Conservation (phyloP, 176 grass and related monocot species). For the Oryza punctata region DNA sequence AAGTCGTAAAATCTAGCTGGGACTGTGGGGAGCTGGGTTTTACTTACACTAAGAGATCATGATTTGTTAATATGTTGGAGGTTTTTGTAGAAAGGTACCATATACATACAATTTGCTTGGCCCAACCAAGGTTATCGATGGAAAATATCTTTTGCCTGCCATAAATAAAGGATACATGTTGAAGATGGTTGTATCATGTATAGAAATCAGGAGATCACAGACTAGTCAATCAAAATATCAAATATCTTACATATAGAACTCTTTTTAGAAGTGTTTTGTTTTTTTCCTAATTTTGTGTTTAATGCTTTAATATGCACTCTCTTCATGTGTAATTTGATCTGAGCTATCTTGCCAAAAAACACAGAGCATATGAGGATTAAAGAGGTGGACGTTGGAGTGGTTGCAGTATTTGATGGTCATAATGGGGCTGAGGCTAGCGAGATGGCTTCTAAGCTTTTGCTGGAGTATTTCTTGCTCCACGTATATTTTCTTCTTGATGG, state of each 20-base stretch:
- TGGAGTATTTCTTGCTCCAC: slow-evolving; percentile 94
- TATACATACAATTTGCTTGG: neutral
- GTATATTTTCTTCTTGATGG: slow-evolving; percentile 94
- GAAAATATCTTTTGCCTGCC: neutral
- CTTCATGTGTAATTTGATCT: slow-evolving; percentile 17
- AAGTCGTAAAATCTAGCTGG: neutral
- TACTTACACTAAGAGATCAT: neutral
- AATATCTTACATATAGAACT: neutral
- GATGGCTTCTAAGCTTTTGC: slow-evolving; percentile 83
- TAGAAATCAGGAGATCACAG: neutral
- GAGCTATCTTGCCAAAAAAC: slow-evolving; percentile 23
- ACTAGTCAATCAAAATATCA: neutral
- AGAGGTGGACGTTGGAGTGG: slow-evolving; percentile 80
- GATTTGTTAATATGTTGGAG: neutral
- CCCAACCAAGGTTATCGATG: neutral
- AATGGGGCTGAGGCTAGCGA: slow-evolving; percentile 92
- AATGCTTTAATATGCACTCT: neutral
- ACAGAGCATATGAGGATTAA: slow-evolving; percentile 72
- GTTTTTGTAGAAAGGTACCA: neutral
- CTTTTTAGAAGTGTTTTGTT: slow-evolving; percentile 1
- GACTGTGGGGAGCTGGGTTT: neutral
- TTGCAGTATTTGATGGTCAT: slow-evolving; percentile 96
- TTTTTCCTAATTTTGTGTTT: slow-evolving; percentile 12
- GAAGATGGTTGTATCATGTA: neutral
- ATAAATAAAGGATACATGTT: neutral